Percentiles rank a stretch among this genome's conserved stretches.
Conservation (phyloP, 2,329 filamentous ascomycete genomes). For the Curvularia lunata region DNA sequence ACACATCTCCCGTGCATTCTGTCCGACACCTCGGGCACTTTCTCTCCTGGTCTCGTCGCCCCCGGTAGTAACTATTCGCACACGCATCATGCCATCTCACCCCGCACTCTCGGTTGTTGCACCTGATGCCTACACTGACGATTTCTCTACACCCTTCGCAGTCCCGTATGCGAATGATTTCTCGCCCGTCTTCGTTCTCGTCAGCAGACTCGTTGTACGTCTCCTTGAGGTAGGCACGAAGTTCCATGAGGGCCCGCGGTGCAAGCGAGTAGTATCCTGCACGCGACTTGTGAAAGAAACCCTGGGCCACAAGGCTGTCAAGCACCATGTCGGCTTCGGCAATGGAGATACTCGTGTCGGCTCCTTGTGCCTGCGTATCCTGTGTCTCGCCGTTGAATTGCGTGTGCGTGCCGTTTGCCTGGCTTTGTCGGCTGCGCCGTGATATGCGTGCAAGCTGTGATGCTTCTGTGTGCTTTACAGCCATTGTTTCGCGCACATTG, state of each 20-base stretch:
- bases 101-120: constrained; percentile 37
- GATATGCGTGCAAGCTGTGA: constrained; percentile 66
- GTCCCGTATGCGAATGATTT: constrained; percentile 72
- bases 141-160: constrained; percentile 91
- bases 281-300: constrained; percentile 80
- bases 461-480: constrained; percentile 79
- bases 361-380: constrained; percentile 46
- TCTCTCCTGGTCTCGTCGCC: constrained; percentile 20
- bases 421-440: constrained; percentile 37
- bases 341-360: constrained; percentile 67
- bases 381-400: constrained; percentile 45
- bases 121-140: constrained; percentile 67
- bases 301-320: constrained; percentile 72
- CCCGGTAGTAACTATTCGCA: constrained; percentile 40
- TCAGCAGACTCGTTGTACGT: constrained; percentile 80
- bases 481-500: constrained; percentile 79
- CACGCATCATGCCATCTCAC: constrained; percentile 46
- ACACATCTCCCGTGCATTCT: constrained; percentile 59
- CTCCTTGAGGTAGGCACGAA: constrained; percentile 82
- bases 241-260: constrained; percentile 80
- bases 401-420: constrained; percentile 31
- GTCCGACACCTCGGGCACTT: constrained; percentile 44
- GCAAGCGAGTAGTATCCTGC: constrained; percentile 77
- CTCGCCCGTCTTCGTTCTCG: constrained; percentile 58
- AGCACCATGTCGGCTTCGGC: constrained; percentile 78